Percentiles rank a stretch among this genome's conserved stretches.
Evolutionary conservation across 495 filamentous ascomycete species (phyloP).

Genomic region (Lophiotrema nucula): DNA sequence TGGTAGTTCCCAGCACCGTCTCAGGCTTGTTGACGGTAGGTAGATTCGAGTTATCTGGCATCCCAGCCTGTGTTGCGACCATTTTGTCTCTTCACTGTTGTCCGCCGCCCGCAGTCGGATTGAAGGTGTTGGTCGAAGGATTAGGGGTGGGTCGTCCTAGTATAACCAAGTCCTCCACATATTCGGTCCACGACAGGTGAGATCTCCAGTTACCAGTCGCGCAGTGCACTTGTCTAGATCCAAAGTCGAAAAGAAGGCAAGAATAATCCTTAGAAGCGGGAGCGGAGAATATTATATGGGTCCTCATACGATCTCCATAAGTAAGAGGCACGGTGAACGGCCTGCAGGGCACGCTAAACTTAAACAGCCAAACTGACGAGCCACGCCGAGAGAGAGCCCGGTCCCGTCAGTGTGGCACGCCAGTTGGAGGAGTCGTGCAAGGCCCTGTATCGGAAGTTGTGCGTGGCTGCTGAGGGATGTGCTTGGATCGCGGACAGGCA

Average conservation of each 20-base stretch:
- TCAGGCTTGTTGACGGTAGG: constrained; percentile 22
- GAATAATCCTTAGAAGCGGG: background rate
- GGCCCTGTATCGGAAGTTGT: background rate
- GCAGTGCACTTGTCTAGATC: background rate
- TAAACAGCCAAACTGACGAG: too few relatives aligned
- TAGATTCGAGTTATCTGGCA: constrained; percentile 16
- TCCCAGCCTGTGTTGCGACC: background rate
- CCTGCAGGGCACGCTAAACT: background rate
- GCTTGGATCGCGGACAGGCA: too few relatives aligned
- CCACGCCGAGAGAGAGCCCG: too few relatives aligned
- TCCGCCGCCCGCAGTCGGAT: constrained; percentile 27
- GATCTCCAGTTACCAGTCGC: background rate
- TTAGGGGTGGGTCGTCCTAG: background rate
- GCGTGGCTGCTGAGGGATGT: background rate
- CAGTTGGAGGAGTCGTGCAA: background rate
- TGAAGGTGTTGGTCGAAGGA: background rate
- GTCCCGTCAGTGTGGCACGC: background rate
- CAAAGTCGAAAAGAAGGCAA: background rate
- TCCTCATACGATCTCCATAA: background rate
- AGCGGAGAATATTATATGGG: background rate
- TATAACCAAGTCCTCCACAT: too few relatives aligned
- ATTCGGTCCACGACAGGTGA: background rate
- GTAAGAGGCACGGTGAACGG: background rate
- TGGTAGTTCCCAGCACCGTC: constrained; percentile 17
- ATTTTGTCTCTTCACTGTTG: background rate